phyloP scores from a whole-genome alignment of 148 eudicot species.

The Simmondsia chinensis region DNA sequence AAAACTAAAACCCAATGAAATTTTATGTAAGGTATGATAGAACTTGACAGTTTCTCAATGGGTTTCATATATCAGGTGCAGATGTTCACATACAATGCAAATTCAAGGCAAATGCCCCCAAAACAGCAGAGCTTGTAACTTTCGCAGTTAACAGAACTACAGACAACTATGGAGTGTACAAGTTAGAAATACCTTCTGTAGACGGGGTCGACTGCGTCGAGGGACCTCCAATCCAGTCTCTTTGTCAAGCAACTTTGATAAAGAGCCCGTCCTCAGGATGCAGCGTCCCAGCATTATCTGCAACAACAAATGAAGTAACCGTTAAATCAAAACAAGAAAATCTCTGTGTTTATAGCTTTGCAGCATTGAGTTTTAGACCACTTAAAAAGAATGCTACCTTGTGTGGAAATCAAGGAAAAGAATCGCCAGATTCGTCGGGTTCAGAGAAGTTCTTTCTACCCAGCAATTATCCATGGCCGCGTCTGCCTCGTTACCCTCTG shows the following conservation, averaged over 20 bases:
- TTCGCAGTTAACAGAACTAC: conserved; percentile 64
- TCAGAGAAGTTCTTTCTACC: conserved; percentile 38
- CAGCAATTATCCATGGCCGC: conserved; percentile 22
- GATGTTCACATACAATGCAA: conserved; percentile 69
- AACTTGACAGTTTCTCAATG: not conserved
- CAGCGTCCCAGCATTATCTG: conserved; percentile 25
- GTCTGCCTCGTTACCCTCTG: too few species aligned
- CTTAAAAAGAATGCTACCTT: conserved; percentile 30
- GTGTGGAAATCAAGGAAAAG: conserved; percentile 24
- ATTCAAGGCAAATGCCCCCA: conserved; percentile 42
- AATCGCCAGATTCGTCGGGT: conserved; percentile 12
- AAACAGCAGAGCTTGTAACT: conserved; percentile 42
- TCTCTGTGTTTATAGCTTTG: conserved; percentile 45
- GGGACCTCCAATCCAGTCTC: conserved; percentile 48
- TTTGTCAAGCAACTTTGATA: conserved; percentile 52
- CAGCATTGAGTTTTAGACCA: conserved; percentile 56
- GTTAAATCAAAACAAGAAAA: conserved; percentile 47
- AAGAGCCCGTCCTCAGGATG: conserved; percentile 36
- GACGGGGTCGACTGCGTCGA: conserved; percentile 60
- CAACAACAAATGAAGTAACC: conserved; percentile 35
- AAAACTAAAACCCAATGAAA: too few species aligned
- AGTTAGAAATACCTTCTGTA: conserved; percentile 51
- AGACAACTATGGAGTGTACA: conserved; percentile 46
- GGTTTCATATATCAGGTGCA: conserved; percentile 39
- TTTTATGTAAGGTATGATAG: too few species aligned